Percentiles rank a stretch among this genome's conserved stretches.
Evolutionary conservation across 2,329 filamentous ascomycete genomes (phyloP).

Genomic region (Fusarium siculi): DNA sequence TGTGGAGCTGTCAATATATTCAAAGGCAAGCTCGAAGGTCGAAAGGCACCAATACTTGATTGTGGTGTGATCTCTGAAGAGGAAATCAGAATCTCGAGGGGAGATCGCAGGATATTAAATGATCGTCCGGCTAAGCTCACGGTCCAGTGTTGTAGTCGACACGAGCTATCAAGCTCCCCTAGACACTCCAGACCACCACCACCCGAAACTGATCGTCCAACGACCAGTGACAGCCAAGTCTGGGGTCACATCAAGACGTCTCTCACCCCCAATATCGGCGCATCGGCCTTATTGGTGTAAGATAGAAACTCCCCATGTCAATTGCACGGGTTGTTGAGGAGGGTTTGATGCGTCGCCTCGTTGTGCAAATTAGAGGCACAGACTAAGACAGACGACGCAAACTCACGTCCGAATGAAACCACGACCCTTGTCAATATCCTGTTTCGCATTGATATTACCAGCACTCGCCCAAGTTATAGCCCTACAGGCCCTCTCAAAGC

Average conservation of each 20-base stretch:
- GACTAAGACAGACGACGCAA: slow-evolving; percentile 6
- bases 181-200: slow-evolving; percentile 18
- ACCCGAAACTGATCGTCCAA: slow-evolving; percentile 27
- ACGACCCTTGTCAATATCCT: slow-evolving; percentile 3
- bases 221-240: slow-evolving; percentile 20
- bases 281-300: slow-evolving; percentile 38
- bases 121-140: slow-evolving; percentile 26
- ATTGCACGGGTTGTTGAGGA: slow-evolving; percentile 11
- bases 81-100: slow-evolving; percentile 25
- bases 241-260: slow-evolving; percentile 36
- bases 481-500: neutral
- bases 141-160: neutral
- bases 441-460: neutral
- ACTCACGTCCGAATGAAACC: slow-evolving; percentile 22
- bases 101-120: slow-evolving; percentile 40
- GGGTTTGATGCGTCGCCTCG: neutral
- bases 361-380: slow-evolving; percentile 22
- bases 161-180: slow-evolving; percentile 18
- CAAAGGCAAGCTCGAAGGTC: slow-evolving; percentile 8
- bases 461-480: neutral
- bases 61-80: slow-evolving; percentile 21
- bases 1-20: slow-evolving; percentile 8
- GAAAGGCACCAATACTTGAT: slow-evolving; percentile 21
- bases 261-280: slow-evolving; percentile 32
- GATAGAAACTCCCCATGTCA: slow-evolving; percentile 35